phyloP scores from a whole-genome alignment of 2,329 filamentous ascomycete species.

The Colletotrichum sojae region DNA sequence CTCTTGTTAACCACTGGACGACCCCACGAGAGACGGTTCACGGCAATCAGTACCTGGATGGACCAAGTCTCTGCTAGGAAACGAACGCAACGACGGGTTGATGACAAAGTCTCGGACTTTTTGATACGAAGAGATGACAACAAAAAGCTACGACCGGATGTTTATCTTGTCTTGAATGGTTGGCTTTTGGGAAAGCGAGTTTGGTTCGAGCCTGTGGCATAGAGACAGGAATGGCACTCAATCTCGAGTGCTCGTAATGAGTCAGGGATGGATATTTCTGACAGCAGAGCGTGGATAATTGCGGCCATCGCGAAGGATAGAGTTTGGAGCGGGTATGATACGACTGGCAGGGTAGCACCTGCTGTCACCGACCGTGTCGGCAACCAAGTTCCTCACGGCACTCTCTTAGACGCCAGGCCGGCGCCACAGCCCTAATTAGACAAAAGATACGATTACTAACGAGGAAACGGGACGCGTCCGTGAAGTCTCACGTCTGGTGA shows the following conservation, averaged over 20 bases:
- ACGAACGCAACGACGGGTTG: neutral
- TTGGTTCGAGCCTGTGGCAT: neutral
- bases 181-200: neutral
- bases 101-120: neutral
- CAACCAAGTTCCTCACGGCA: too few relatives aligned
- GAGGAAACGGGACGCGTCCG: neutral
- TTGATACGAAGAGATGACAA: neutral
- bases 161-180: constrained; percentile 8
- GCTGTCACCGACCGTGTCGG: too few relatives aligned
- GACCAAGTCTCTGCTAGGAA: neutral
- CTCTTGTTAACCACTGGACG: constrained; percentile 16
- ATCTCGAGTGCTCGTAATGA: neutral
- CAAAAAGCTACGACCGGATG: neutral
- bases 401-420: too few relatives aligned
- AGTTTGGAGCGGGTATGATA: neutral
- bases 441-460: too few relatives aligned
- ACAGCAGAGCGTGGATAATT: neutral
- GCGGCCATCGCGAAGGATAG: neutral
- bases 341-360: too few relatives aligned
- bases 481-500: too few relatives aligned
- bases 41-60: constrained; percentile 6
- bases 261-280: neutral
- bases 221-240: neutral
- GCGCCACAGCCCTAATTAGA: too few relatives aligned
- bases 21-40: neutral